Base-by-base conservation (phyloP, 257 asterid species). In the Rehmannia glutinosa region DNA sequence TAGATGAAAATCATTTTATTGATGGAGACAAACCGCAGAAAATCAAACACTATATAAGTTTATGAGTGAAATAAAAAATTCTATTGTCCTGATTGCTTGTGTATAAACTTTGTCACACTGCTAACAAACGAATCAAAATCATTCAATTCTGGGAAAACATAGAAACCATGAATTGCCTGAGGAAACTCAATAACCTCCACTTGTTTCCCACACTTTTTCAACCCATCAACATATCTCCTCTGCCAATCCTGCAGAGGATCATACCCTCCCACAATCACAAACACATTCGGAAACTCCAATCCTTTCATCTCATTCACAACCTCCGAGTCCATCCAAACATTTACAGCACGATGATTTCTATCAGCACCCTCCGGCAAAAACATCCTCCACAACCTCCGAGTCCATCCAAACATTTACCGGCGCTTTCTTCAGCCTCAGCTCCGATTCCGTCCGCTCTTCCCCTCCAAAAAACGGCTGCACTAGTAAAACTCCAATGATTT, bases 391-490 rank as follows among this genome's bases (percentile, higher is more conserved):
- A 64, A 13, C 16, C 57, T 42, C 15, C n/a, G 1, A 6, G 9
- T 80, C 86, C 1, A 80, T 46, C 12, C 50, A 8, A 77, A 12
- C 12, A 80, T 1, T 2, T 6, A 60, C 19, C 7, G 77, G 81
- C 5, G 72, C 81, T 0, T 52, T 8, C 6, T 2, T 46, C 38
- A 83, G 42, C 73, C 76, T 68, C 39, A 83, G 13, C 42, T 80
- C 89, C 15, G 85, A 72, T 11, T 77, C 82, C 0, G 83, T 82
- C 10, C 83, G 64, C 58, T 81, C 83, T 19, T 81, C 79, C 25
- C 87, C 85, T 25, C 83, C 85, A 9, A 79, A 79, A 64, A 77
- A 77, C 0, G 87, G 87, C 65, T 84, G 87, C 39, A 84, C 13
- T 1, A 9, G 43, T 1, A 79, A 2, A 20, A 77, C 6, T 5